Evolutionary conservation across 805 yeast genomes (phyloP).

Genomic region (Candida fluviatilis): DNA sequence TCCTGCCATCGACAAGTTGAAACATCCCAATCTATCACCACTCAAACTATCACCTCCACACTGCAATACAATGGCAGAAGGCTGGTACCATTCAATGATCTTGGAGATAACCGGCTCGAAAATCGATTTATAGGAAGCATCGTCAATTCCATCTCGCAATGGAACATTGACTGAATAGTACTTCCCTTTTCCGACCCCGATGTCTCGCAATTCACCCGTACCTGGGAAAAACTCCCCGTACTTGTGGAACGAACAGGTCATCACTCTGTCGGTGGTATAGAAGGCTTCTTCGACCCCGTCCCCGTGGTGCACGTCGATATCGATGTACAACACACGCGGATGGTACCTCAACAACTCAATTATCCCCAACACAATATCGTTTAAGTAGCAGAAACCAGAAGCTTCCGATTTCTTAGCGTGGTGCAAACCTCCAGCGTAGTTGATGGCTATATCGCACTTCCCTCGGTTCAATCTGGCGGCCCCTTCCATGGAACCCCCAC

Average conservation of each 20-base stretch:
- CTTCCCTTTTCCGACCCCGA: constrained; percentile 88
- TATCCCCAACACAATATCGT: constrained; percentile 89
- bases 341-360: constrained; percentile 83
- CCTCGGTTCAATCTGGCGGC: constrained; percentile 84
- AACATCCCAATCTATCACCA: constrained; percentile 94
- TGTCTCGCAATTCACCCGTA: constrained; percentile 89
- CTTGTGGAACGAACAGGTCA: constrained; percentile 95
- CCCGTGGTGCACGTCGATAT: constrained; percentile 95
- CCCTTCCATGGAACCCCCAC: constrained; percentile 95
- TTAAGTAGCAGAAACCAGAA: constrained; percentile 91
- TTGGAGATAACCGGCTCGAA: constrained; percentile 84
- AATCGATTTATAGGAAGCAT: constrained; percentile 75
- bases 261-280: constrained; percentile 89
- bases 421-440: constrained; percentile 96
- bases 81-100: constrained; percentile 83
- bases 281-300: constrained; percentile 99
- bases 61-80: constrained; percentile 94
- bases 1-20: constrained; percentile 87
- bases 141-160: constrained; percentile 93
- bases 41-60: constrained; percentile 98
- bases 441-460: constrained; percentile 90
- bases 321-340: constrained; percentile 89
- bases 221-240: constrained; percentile 98
- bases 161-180: constrained; percentile 90
- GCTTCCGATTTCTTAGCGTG: constrained; percentile 98